Percentiles rank a stretch among this genome's conserved stretches.
Conservation (phyloP, 768 basidiomycete genomes). For the Tephrocybe sp. region DNA sequence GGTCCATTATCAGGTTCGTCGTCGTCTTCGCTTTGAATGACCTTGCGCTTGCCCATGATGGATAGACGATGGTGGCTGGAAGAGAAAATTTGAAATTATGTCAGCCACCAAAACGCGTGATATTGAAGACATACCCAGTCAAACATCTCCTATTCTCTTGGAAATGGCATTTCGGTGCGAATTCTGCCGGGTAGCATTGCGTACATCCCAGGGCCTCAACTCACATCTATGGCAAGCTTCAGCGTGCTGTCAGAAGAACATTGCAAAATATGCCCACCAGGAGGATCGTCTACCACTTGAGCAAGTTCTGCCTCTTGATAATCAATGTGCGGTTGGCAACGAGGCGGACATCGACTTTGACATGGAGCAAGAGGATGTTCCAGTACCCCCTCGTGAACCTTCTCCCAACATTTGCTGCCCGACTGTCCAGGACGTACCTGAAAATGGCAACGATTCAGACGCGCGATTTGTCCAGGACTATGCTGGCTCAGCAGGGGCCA, state of each 20-base stretch:
- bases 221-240: conserved; percentile 2
- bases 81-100: not conserved
- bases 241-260: not conserved
- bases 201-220: not conserved
- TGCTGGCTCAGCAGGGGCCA: not conserved
- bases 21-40: no score
- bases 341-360: no score
- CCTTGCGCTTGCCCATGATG: no score
- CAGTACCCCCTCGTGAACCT: no score
- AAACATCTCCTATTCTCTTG: not conserved
- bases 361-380: no score
- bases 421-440: not conserved
- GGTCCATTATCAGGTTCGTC: no score
- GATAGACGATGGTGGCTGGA: no score
- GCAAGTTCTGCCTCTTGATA: no score
- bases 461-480: conserved; percentile 5
- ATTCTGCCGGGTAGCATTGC: not conserved
- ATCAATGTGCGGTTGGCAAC: no score
- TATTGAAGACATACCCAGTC: not conserved
- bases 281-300: not conserved
- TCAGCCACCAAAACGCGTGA: not conserved
- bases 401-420: not conserved
- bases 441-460: no score
- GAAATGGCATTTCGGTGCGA: conserved; percentile 2
- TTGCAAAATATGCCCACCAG: not conserved